Base-by-base conservation (phyloP, 805 yeast species). In the Sugiyamaella boreocaroliniensis region DNA sequence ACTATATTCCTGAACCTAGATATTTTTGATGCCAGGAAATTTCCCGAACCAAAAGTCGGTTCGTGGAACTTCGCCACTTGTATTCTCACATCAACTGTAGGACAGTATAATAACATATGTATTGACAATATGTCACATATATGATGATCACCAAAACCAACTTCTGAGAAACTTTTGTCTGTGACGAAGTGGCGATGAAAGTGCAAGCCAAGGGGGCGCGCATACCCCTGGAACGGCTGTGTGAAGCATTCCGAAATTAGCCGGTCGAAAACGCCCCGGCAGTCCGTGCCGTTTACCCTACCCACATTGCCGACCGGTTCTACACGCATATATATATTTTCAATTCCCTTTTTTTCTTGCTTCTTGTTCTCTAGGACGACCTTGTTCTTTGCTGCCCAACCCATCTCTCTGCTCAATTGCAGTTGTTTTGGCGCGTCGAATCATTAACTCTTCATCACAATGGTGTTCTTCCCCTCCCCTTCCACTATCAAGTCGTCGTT, bases 381-480 rank as follows among this genome's bases (percentile, higher is more conserved):
- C 12, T 32, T 11, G 37, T 32, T 32, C 37, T 32, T 32, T 32
- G n/a, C 37, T 32, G 37, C 37, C 37, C 37, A 32, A 11, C 37
- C 37, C 12, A 11, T 9, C 37, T 32, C 37, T 32, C 10, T 32
- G 37, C 37, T 32, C 37, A 32, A 32, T 32, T 32, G 37, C 37
- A 32, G 37, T 32, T 32, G n/a, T 32, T 14, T 32, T 11, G 37
- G 37, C 37, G 11, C n/a, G 37, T 32, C 37, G 12, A 32, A 32
- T 32, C n/a, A 10, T 32, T 32, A 32, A 32, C 37, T 32, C 37
- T 32, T 14, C 37, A 40, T 43, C 48, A 48, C 41, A 51, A 69
- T 69, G 71, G 67, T 64, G 50, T 64, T 69, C 50, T 71, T 70
- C 67, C 74, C 74, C 19, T 66, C 73, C 53, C 60, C 66, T 18